Evolutionary conservation across 768 basidiomycete species (phyloP), one percentile per base, ranked within the genome.

Genomic region (Tricholoma hemisulphureum): DNA sequence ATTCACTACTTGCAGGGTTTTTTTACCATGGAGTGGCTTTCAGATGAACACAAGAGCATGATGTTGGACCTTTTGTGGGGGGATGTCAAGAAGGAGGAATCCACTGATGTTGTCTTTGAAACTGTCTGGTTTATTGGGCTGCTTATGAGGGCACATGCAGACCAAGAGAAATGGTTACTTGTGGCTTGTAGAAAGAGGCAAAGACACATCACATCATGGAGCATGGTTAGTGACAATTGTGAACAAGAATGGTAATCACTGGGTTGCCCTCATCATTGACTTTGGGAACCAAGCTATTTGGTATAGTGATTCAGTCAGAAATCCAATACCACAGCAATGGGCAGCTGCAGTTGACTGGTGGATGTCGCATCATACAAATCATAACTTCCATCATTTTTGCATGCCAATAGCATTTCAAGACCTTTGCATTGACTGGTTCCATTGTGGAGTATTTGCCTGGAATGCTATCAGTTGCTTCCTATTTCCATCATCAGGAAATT

Each of bases 391-490:
- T 2, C 13, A 52, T 14, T 8, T 34, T 7, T 16, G 55, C 16
- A 26, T 66, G 13, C 57, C 61, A 24, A 63, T 64, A 20, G 58
- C 63, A 16, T 43, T 18, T 14, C 65, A 66, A 51, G 14, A 26
- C 32, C 32, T 34, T 34, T 13, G 9, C 32, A 10, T 34, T 10
- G 63, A 64, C 31, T 31, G 53, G 9, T 58, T 39, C 34, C 65
- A 62, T 1, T 67, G 66, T 32, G 65, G 66, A 2, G 43, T 67
- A 2, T 37, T 66, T 3, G 61, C 61, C 23, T 67, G 64, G 65
- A 57, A n/a, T n/a, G 37, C 37, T 39, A 39, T 39, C 18, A 39
- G 37, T 20, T 39, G n/a, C 37, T 18, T 39, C 37, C 37, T 39
- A 39, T 39, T 39, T 39, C 37, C 37, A 39, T n/a, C 37, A n/a